Evolutionary conservation across 1,284 basidiomycete genomes (phyloP), one percentile per base, ranked within the genome.

Genomic region (Sporisorium sorghi): DNA sequence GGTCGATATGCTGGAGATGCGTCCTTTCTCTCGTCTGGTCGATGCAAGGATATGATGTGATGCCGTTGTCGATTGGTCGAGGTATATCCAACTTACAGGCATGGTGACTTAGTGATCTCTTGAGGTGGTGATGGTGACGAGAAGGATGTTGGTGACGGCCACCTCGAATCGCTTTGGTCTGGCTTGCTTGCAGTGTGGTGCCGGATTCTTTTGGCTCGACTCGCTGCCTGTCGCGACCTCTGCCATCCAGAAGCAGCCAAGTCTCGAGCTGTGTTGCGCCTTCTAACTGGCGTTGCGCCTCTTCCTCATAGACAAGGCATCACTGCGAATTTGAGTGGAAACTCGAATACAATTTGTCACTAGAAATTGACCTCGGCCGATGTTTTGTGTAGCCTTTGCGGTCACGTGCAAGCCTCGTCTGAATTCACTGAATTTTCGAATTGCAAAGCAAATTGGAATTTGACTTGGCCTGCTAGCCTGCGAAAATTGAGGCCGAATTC

Each of bases 91-190:
- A 74, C 72, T 70, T 74, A 74, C 72, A 74, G 72, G 72, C 72
- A 74, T 74, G 56, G 72, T 67, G 72, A 64, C 30, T 70, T 63
- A 70, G 44, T 69, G 66, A 72, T 72, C 64, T 76, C 67, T 76
- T 73, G 74, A 72, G 61, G 69, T 62, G 73, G 69, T 58, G 65
- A 64, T 73, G 71, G 61, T 69, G 65, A 68, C 65, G 65, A 68
- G 61, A 68, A 69, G 58, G 65, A 58, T 64, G 64, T 49, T 47
- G 52, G 42, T 55, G 52, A 56, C 43, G 33, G 57, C 57, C 58
- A 70, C 61, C 67, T 64, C 61, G 61, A 60, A 70, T 64, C 60
- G 49, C 43, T 64, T 70, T 70, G 67, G 56, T 56, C 60, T 59
- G 21, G 58, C 55, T 61, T 33, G 35, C 37, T 46, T n/a, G 32